Base-by-base conservation (phyloP, 306 rosid genomes). In the Heteromeles arbutifolia region DNA sequence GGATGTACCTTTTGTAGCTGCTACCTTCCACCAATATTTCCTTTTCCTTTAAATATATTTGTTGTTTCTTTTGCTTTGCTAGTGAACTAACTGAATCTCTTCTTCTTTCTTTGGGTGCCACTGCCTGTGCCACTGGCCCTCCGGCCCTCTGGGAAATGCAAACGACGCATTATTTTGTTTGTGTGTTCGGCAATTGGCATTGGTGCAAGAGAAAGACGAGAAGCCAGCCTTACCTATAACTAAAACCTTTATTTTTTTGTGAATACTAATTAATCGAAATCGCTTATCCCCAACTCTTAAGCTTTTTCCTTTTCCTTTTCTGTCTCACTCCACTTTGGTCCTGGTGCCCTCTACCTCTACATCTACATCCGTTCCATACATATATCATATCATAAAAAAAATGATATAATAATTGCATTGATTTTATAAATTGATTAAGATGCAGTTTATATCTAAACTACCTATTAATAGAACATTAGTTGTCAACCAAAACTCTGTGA, bases 201-300 rank as follows among this genome's bases (percentile, higher is more conserved):
- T 75, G 83, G 67, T 74, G 54, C 75, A 74, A 75, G 83, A 83
- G 86, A 83, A 83, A 79, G 80, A 41, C n/a, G n/a, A 41, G 44
- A 41, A 41, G 44, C 12, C 12, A 41, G 44, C 44, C 67, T 26
- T 59, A 2, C 15, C 31, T 22, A 25, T 12, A 59, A 24, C 8
- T 3, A 28, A 19, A 29, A 9, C 11, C 6, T 63, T 14, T 12
- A 11, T 26, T 19, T 72, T 25, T 52, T 31, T 8, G 13, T 32
- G 53, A 65, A 10, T 41, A 19, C 52, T 41, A 31, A 74, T 5
- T 37, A 41, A 41, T 41, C 54, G 19, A 15, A 48, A 48, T 15
- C 54, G 54, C 54, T 8, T 9, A 41, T 41, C 11, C 44, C 57
- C 62, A 62, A 21, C 39, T 70, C 31, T 37, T 57, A 6, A 28